Percentiles rank a stretch among this genome's conserved stretches.
Evolutionary conservation across 306 rosid species (phyloP).

Genomic region (Vigna angularis): DNA sequence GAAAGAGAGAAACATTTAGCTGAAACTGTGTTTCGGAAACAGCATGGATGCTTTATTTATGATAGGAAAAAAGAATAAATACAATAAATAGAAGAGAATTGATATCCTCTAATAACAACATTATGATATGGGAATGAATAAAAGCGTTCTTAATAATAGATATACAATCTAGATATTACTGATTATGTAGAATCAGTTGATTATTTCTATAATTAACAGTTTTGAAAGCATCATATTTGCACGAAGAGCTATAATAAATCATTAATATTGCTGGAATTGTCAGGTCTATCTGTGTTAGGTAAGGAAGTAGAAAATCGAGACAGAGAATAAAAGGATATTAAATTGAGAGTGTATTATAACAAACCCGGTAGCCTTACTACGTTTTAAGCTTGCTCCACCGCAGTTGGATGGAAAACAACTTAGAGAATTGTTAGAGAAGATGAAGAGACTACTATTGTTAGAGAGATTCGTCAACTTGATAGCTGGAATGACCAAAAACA

Average conservation of each 20-base stretch:
- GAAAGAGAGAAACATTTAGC: too few relatives aligned
- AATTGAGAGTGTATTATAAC: not conserved
- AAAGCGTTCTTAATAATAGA: too few relatives aligned
- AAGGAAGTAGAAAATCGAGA: constrained; percentile 9
- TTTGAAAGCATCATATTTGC: constrained; percentile 20
- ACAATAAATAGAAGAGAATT: too few relatives aligned
- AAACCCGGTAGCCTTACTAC: constrained; percentile 1
- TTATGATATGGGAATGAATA: too few relatives aligned
- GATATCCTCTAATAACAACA: too few relatives aligned
- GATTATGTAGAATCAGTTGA: too few relatives aligned
- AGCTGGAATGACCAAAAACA: constrained; percentile 4
- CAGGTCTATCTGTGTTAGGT: not conserved
- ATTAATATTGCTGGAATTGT: constrained; percentile 2
- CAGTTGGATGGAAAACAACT: constrained; percentile 4
- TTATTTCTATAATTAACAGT: not conserved
- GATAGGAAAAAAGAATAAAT: too few relatives aligned
- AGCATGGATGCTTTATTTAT: too few relatives aligned
- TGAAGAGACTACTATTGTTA: not conserved
- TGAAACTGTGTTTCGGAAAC: too few relatives aligned
- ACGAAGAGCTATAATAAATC: constrained; percentile 1
- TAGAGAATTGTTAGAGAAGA: not conserved
- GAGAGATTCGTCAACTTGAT: not conserved
- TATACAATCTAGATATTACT: too few relatives aligned
- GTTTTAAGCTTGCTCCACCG: not conserved
- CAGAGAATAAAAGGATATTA: not conserved